phyloP scores from a whole-genome alignment of 495 filamentous ascomycete genomes.

The Penicillium robsamsonii region DNA sequence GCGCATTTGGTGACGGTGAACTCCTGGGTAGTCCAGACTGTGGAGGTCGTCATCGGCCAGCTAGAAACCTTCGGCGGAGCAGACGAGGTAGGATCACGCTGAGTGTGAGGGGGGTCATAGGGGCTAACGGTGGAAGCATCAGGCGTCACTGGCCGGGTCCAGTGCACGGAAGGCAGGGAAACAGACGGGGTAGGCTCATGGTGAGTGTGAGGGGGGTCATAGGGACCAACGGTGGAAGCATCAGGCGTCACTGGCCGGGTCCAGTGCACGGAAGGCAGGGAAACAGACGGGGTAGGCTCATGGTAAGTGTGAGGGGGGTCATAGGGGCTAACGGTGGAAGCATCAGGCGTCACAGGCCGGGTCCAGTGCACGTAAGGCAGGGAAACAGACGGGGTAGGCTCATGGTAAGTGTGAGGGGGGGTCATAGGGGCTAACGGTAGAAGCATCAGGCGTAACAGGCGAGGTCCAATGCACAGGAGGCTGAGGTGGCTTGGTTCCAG shows the following conservation, averaged over 20 bases:
- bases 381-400: background rate
- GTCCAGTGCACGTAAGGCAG: background rate
- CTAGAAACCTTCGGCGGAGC: too few relatives aligned
- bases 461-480: background rate
- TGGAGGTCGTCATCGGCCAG: conserved; percentile 47
- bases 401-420: background rate
- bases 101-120: background rate
- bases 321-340: background rate
- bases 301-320: background rate
- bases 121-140: background rate
- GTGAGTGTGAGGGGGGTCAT: background rate
- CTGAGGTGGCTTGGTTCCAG: conserved; percentile 31
- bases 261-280: too few relatives aligned
- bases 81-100: background rate
- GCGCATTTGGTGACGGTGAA: conserved; percentile 56
- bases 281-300: background rate
- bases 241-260: too few relatives aligned
- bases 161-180: too few relatives aligned
- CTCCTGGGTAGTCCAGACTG: conserved; percentile 54
- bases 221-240: background rate
- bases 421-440: background rate
- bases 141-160: too few relatives aligned
- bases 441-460: background rate
- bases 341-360: too few relatives aligned
- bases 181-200: background rate